Evolutionary conservation across 1,284 basidiomycete genomes (phyloP).

Genomic region (Cryptococcus jaspeensis): DNA sequence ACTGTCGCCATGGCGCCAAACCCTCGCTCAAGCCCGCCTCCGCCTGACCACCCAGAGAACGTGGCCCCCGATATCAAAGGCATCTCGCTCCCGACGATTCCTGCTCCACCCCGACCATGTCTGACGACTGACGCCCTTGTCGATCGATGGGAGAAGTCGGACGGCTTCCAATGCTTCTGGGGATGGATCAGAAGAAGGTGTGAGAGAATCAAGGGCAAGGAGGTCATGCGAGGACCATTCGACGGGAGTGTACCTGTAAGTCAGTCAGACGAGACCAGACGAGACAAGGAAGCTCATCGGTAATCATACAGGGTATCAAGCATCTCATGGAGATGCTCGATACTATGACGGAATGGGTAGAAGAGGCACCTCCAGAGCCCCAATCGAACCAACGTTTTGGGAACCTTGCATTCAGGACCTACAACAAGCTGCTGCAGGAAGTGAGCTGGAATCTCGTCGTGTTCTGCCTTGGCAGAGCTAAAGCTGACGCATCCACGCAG

Average conservation of each 20-base stretch:
- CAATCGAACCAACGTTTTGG: slow-evolving; percentile 84
- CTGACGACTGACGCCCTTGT: slow-evolving; percentile 65
- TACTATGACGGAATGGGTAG: slow-evolving; percentile 72
- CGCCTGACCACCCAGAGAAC: too few relatives aligned
- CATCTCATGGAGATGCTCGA: slow-evolving; percentile 63
- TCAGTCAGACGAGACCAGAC: slow-evolving; percentile 35
- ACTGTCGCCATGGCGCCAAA: too few relatives aligned
- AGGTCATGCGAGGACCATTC: slow-evolving; percentile 29
- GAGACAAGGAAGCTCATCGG: not conserved
- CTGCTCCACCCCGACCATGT: slow-evolving; percentile 22
- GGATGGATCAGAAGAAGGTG: slow-evolving; percentile 70
- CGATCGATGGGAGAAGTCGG: slow-evolving; percentile 63
- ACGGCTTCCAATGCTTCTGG: slow-evolving; percentile 68
- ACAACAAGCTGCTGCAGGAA: slow-evolving; percentile 76
- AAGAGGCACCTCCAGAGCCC: slow-evolving; percentile 73
- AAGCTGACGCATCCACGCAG: slow-evolving; percentile 50
- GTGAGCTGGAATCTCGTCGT: slow-evolving; percentile 58
- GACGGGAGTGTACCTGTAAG: slow-evolving; percentile 43
- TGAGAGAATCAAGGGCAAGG: slow-evolving; percentile 67
- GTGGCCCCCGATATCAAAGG: not conserved
- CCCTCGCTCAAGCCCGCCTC: too few relatives aligned
- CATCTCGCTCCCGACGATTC: slow-evolving; percentile 24
- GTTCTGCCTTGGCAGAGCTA: not conserved
- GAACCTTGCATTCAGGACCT: slow-evolving; percentile 86
- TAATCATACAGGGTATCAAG: slow-evolving; percentile 15